Base-by-base conservation (phyloP, 2,329 filamentous ascomycete species). In the Xylaria sp. region DNA sequence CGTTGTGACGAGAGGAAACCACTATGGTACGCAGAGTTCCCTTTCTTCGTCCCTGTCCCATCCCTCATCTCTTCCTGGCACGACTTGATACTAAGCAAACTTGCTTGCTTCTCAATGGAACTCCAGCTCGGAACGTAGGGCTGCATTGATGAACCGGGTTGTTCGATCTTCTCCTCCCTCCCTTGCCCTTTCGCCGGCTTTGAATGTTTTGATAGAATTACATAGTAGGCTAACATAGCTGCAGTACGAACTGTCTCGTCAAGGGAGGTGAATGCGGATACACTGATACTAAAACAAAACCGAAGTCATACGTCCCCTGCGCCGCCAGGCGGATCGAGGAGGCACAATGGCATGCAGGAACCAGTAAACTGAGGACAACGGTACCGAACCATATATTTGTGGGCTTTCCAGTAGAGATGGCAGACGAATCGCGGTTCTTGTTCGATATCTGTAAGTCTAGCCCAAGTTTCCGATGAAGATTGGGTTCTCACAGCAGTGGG, bases 1-100 rank as follows among this genome's bases (percentile, higher is more conserved):
- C 64, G 66, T 52, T 68, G 66, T 60, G 66, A 68, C 56, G 66
- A 68, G 54, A 65, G 64, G 57, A 67, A 65, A 61, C 66, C 66
- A 54, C 61, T 68, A 59, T 68, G 66, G 66, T 68, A 67, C 54
- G 66, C 55, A 59, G 39, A 54, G 51, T 58, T 47, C 4, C 13
- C 16, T 16, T 16, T 7, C 16, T 7, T 16, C 7, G 11, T n/a
- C 8, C 23, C 19, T 49, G 11, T 10, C 30, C n/a, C 18, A 18
- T 55, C 47, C 51, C 52, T 23, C 49, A 18, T 23, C 46, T 57
- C 53, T 23, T 54, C 53, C 42, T 46, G 11, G 56, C 53, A 39
- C 57, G n/a, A 44, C 50, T 35, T 53, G 55, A 51, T 58, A 9
- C 52, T 30, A 39, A 55, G 55, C 49, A 6, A 10, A 10, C 23